phyloP scores from a whole-genome alignment of 2,329 filamentous ascomycete genomes.

The Cordyceps tenuipes region DNA sequence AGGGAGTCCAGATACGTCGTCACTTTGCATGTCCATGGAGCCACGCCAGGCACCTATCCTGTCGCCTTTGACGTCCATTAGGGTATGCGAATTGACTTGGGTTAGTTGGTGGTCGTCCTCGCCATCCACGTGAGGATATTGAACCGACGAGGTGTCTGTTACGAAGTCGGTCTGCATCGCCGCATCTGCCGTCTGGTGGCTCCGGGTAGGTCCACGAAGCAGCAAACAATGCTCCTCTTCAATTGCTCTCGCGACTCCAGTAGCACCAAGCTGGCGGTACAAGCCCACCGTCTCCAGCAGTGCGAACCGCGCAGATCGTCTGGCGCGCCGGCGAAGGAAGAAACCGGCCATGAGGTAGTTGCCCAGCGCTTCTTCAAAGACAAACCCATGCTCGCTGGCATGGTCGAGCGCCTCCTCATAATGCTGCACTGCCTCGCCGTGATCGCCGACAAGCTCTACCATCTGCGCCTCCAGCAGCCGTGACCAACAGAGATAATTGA shows the following conservation, averaged over 20 bases:
- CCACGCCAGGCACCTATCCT: constrained; percentile 57
- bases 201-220: constrained; percentile 52
- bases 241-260: constrained; percentile 59
- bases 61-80: constrained; percentile 45
- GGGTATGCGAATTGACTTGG: constrained; percentile 35
- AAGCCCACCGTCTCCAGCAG: constrained; percentile 59
- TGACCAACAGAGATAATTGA: constrained; percentile 66
- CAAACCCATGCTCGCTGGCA: constrained; percentile 55
- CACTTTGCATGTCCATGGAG: constrained; percentile 45
- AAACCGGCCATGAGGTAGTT: constrained; percentile 68
- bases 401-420: constrained; percentile 70
- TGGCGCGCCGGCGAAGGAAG: constrained; percentile 56
- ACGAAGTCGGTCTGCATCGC: constrained; percentile 65
- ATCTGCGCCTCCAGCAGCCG: constrained; percentile 61
- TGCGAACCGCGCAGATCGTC: constrained; percentile 60
- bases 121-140: constrained; percentile 40
- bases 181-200: constrained; percentile 51
- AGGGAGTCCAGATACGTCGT: constrained; percentile 55
- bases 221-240: constrained; percentile 60
- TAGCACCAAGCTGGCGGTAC: constrained; percentile 61
- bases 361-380: constrained; percentile 63
- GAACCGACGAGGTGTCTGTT: constrained; percentile 43
- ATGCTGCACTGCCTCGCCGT: constrained; percentile 49
- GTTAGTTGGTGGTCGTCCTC: constrained; percentile 35
- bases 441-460: constrained; percentile 50